phyloP scores from a whole-genome alignment of 805 yeast species.

The Sungouiella thailandica region DNA sequence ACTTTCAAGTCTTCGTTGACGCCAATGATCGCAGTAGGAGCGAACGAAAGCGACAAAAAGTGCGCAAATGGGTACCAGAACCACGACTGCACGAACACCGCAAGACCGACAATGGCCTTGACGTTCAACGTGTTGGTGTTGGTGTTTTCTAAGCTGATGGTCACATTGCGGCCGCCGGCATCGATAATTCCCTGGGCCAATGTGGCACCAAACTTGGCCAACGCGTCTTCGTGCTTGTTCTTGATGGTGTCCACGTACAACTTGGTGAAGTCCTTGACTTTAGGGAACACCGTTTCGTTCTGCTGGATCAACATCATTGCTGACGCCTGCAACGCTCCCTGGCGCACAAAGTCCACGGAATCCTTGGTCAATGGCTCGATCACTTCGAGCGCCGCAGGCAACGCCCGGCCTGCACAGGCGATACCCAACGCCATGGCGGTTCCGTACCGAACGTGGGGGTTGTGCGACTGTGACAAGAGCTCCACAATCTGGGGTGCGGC shows the following conservation, averaged over 20 bases:
- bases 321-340: conserved; percentile 91
- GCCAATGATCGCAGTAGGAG: conserved; percentile 88
- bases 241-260: conserved; percentile 69
- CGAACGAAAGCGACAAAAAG: conserved; percentile 83
- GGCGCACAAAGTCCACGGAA: conserved; percentile 95
- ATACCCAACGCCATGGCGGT: conserved; percentile 96
- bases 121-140: conserved; percentile 88
- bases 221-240: conserved; percentile 91
- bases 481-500: conserved; percentile 96
- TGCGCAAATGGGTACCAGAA: conserved; percentile 98
- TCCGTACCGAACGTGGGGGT: conserved; percentile 98
- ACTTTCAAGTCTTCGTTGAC: conserved; percentile 79
- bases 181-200: conserved; percentile 95
- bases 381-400: conserved; percentile 84
- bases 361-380: conserved; percentile 90
- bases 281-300: conserved; percentile 77
- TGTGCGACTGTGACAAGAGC: conserved; percentile 86
- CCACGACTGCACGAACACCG: conserved; percentile 92
- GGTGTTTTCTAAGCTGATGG: conserved; percentile 81
- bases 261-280: conserved; percentile 72
- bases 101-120: conserved; percentile 87
- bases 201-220: conserved; percentile 97
- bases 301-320: conserved; percentile 87
- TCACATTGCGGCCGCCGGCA: conserved; percentile 98
- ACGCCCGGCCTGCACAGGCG: conserved; percentile 92